A percentile compares a stretch with the other conserved stretches of the same genome.
Conservation (phyloP, 768 basidiomycete species). For the Russula olivacea region DNA sequence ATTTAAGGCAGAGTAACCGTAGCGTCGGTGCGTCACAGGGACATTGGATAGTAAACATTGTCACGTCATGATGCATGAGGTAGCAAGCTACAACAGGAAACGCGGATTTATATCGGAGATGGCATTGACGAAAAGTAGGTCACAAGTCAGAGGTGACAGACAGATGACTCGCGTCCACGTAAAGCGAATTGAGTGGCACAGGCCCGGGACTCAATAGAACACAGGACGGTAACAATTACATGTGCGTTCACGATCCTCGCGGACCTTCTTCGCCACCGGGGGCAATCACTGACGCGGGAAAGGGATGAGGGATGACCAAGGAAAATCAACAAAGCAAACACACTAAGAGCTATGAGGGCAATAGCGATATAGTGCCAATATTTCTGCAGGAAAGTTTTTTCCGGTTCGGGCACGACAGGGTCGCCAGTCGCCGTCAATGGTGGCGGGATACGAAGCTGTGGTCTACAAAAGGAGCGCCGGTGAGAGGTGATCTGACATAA, state of each 20-base stretch:
- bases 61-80: neutral
- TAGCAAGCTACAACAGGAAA: neutral
- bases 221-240: neutral
- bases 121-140: neutral
- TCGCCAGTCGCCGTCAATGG: conserved; percentile 62
- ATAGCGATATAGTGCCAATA: conserved; percentile 84
- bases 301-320: neutral
- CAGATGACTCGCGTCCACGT: neutral
- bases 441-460: conserved; percentile 61
- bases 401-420: conserved; percentile 50
- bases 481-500: neutral
- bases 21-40: conserved; percentile 1
- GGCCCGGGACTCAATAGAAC: neutral
- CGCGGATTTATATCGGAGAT: conserved; percentile 14
- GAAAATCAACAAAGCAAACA: conserved; percentile 30
- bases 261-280: conserved; percentile 18
- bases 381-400: conserved; percentile 80
- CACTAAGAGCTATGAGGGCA: conserved; percentile 52
- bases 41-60: neutral
- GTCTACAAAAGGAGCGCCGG: conserved; percentile 38
- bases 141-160: neutral
- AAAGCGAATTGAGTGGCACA: conserved; percentile 1
- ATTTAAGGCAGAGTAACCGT: neutral
- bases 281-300: conserved; percentile 3
- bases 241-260: neutral